Base-by-base conservation (phyloP, 305 asterid species). In the Fraxinus velutina region DNA sequence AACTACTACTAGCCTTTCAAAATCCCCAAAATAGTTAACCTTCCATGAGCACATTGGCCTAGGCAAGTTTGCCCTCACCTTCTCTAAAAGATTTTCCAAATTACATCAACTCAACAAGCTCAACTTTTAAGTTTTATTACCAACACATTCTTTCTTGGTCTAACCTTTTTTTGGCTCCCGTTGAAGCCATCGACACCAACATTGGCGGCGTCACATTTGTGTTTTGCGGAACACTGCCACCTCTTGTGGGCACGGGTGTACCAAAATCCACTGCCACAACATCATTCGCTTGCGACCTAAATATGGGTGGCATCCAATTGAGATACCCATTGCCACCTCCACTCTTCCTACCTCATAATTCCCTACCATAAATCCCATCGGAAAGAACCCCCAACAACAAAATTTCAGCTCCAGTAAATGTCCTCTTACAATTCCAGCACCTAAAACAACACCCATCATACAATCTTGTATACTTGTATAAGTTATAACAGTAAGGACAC, bases 271-370 rank as follows among this genome's bases (percentile, higher is more conserved):
- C 76, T 13, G 22, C 82, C 1, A 47, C 82, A 3, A 27, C 24
- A 30, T 19, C 72, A 64, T 22, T 57, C 57, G 21, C 78, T 17
- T 6, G 80, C 39, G 82, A 78, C 22, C 87, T 88, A 60, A 88
- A 92, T 88, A 92, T 90, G 1, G 92, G 89, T 15, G 97, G 94
- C 94, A 90, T 89, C 98, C 97, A 93, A 85, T 92, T 93, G 22
- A 91, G 93, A 83, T 87, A 89, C 13, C 79, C 91, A n/a, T 83
- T 77, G 22, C 32, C 74, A 74, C 64, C 75, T 44, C 27, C 78
- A 42, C 78, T 79, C 39, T 76, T 79, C 36, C 22, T 85, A 17
- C 76, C 84, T 12, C 89, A 6, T 39, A 80, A 71, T 86, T 83
- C 36, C 88, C 90, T 0, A 80, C 17, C 82, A 76, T 83, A 80